Conservation (phyloP, 129 eudicot genomes). For the Flaveria ramosissima region DNA sequence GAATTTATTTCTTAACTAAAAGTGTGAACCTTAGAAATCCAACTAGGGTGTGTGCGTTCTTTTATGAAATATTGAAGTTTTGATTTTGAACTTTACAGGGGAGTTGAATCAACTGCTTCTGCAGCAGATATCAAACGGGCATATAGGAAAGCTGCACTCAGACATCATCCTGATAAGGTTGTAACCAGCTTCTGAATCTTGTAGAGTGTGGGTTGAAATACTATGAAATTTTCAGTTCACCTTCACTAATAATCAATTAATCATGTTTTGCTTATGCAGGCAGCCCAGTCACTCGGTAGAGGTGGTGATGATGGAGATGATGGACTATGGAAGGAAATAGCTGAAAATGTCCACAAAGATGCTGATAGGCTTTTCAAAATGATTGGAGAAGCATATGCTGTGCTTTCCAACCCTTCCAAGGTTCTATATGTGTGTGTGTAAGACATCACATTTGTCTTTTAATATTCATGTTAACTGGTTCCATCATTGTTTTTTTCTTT, state of each 20-base stretch:
- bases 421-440: slow-evolving; percentile 21
- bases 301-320: slow-evolving; percentile 93
- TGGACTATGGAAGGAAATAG: slow-evolving; percentile 78
- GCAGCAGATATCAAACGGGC: slow-evolving; percentile 90
- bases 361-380: slow-evolving; percentile 93
- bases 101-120: slow-evolving; percentile 71
- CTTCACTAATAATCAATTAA: neutral
- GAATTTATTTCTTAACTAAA: neutral
- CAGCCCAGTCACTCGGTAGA: slow-evolving; percentile 75
- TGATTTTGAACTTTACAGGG: slow-evolving; percentile 51
- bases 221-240: slow-evolving; percentile 4
- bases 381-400: slow-evolving; percentile 97
- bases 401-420: slow-evolving; percentile 87
- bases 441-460: neutral
- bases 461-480: slow-evolving; percentile 26
- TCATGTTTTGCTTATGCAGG: slow-evolving; percentile 49
- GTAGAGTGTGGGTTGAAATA: slow-evolving; percentile 1
- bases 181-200: slow-evolving; percentile 17
- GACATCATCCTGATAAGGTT: slow-evolving; percentile 99
- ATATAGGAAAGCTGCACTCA: slow-evolving; percentile 94
- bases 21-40: neutral
- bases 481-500: slow-evolving; percentile 12
- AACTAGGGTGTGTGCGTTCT: neutral
- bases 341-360: slow-evolving; percentile 80
- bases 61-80: slow-evolving; percentile 4